A percentile compares a stretch with the other conserved stretches of the same genome.
Conservation (phyloP, 371 early-diverging fungal species). For the Basidiobolus meristosporus region DNA sequence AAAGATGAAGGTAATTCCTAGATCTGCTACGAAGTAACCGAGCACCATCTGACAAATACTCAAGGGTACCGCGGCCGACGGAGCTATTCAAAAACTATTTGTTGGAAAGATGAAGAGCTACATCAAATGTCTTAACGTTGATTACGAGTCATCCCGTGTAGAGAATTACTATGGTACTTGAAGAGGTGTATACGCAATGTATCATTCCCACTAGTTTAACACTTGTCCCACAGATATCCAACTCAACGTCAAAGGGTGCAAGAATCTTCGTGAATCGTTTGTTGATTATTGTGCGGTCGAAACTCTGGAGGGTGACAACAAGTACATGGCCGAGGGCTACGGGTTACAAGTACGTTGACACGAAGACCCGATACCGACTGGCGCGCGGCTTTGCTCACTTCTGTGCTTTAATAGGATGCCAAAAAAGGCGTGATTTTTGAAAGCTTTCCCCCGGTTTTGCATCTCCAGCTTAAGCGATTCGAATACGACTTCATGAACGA, state of each 20-base stretch:
- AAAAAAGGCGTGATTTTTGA: slow-evolving; percentile 91
- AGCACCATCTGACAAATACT: not conserved
- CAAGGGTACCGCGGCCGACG: slow-evolving; percentile 72
- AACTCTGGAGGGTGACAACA: slow-evolving; percentile 94
- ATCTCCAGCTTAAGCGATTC: slow-evolving; percentile 94
- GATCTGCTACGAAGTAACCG: too few relatives aligned
- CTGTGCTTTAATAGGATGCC: slow-evolving; percentile 37
- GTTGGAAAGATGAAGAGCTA: slow-evolving; percentile 90
- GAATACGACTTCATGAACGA: slow-evolving; percentile 91
- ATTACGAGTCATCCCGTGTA: slow-evolving; percentile 80
- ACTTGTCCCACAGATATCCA: slow-evolving; percentile 83
- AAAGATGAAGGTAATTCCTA: slow-evolving; percentile 64
- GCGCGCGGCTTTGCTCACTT: not conserved
- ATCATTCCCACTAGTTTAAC: too few relatives aligned
- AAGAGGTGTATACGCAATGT: not conserved
- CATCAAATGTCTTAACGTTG: slow-evolving; percentile 84
- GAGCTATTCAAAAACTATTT: slow-evolving; percentile 77
- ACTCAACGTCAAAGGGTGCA: slow-evolving; percentile 85
- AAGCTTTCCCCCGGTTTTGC: slow-evolving; percentile 89
- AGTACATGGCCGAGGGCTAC: slow-evolving; percentile 88
- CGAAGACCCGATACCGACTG: too few relatives aligned
- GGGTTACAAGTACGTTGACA: slow-evolving; percentile 53
- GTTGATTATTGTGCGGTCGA: slow-evolving; percentile 74
- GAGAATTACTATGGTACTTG: slow-evolving; percentile 66
- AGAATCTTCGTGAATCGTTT: slow-evolving; percentile 81